phyloP scores from a whole-genome alignment of 371 early-diverging fungal genomes.

The Lichtheimia hyalospora region DNA sequence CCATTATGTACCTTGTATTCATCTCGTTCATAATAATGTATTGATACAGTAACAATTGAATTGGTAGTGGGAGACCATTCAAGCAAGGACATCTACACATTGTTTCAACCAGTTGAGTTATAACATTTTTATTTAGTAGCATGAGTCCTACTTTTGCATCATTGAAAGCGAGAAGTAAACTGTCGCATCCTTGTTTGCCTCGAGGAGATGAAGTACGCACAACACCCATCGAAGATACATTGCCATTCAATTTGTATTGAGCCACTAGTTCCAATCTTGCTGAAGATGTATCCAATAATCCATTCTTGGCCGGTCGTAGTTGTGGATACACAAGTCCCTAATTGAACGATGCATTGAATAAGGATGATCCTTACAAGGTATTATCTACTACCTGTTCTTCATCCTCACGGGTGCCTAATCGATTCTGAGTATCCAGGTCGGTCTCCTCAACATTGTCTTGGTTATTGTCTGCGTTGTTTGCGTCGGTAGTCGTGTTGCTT shows the following conservation, averaged over 20 bases:
- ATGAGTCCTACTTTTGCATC: constrained; percentile 84
- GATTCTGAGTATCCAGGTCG: constrained; percentile 5
- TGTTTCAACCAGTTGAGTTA: background rate
- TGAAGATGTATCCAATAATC: constrained; percentile 34
- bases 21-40: constrained; percentile 96
- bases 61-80: constrained; percentile 82
- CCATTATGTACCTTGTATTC: constrained; percentile 68
- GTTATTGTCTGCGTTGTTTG: constrained; percentile 7
- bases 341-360: background rate
- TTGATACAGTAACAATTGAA: constrained; percentile 85
- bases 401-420: constrained; percentile 26
- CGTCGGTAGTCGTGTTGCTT: background rate
- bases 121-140: background rate
- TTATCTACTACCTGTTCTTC: constrained; percentile 26
- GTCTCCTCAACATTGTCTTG: constrained; percentile 9
- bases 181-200: constrained; percentile 75
- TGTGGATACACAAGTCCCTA: constrained; percentile 46
- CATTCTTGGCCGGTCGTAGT: constrained; percentile 35
- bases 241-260: constrained; percentile 79
- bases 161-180: constrained; percentile 79
- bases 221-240: constrained; percentile 75
- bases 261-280: constrained; percentile 77
- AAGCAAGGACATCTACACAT: constrained; percentile 81
- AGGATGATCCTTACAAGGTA: background rate
- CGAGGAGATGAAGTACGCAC: constrained; percentile 69